These are phyloP conservation scores for Metarhizium robertsii DNA, from an alignment of 2,329 filamentous ascomycete species.

Conservation along the genomic window DNA sequence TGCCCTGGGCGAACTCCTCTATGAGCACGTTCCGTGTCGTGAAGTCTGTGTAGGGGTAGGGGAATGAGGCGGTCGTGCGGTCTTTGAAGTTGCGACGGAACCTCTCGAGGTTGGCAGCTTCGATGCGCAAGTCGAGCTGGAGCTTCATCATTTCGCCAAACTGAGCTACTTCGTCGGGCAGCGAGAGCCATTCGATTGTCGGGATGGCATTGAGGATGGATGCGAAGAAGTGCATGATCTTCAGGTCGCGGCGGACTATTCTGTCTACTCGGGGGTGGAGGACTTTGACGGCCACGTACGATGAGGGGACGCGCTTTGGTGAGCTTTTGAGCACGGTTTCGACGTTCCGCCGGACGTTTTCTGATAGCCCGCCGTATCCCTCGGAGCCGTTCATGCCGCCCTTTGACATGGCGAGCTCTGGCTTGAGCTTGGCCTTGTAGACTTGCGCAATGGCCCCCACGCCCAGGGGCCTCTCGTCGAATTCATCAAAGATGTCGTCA, in stretches of 20 bases:
- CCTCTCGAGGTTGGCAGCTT: conserved; percentile 77
- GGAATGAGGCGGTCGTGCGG: conserved; percentile 90
- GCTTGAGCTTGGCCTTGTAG: conserved; percentile 87
- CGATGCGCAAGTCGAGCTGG: conserved; percentile 92
- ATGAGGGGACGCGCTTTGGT: conserved; percentile 76
- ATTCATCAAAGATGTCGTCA: conserved; percentile 92
- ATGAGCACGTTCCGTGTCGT: conserved; percentile 87
- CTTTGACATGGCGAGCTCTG: conserved; percentile 59
- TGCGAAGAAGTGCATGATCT: conserved; percentile 92
- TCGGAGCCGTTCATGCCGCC: conserved; percentile 42
- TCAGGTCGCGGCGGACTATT: conserved; percentile 79
- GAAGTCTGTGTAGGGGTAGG: conserved; percentile 85
- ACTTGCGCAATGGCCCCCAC: conserved; percentile 97
- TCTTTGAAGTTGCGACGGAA: conserved; percentile 89
- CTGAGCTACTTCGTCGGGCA: conserved; percentile 86
- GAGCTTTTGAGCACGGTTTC: conserved; percentile 79
- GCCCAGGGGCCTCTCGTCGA: conserved; percentile 78
- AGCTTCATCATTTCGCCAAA: conserved; percentile 98
- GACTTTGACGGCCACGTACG: conserved; percentile 92
- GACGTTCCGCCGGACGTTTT: conserved; percentile 71
- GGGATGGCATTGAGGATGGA: conserved; percentile 74
- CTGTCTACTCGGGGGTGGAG: conserved; percentile 86
- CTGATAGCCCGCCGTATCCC: conserved; percentile 40
- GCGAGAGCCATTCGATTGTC: conserved; percentile 92
- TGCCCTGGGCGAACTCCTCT: conserved; percentile 92